Conservation (phyloP, 176 grass and related monocot species). For the Juncus effusus region DNA sequence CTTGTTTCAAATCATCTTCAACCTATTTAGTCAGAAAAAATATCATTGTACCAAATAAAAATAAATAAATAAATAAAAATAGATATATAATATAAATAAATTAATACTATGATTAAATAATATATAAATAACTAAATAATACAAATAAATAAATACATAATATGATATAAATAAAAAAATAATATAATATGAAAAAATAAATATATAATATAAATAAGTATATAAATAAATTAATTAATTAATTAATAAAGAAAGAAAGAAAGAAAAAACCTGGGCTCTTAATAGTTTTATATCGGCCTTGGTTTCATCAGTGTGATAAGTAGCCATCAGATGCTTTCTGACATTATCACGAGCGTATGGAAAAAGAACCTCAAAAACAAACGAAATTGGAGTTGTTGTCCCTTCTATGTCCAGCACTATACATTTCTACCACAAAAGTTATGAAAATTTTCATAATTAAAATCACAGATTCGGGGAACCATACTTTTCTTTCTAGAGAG, state of each 20-base stretch:
- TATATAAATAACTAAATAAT: no score
- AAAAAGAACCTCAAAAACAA: slow-evolving; percentile 80
- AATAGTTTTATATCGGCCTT: slow-evolving; percentile 59
- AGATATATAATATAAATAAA: no score
- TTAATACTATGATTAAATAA: no score
- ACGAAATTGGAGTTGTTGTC: slow-evolving; percentile 83
- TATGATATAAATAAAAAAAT: no score
- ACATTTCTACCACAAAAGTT: slow-evolving; percentile 41
- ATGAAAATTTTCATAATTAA: not conserved
- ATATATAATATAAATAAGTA: no score
- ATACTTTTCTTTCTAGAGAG: no score
- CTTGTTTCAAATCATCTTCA: slow-evolving; percentile 55
- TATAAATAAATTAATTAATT: no score
- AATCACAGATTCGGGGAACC: not conserved
- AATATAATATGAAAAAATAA: no score
- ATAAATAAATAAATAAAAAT: not conserved
- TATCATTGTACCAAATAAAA: not conserved
- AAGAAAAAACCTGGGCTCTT: slow-evolving; percentile 35
- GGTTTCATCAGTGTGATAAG: slow-evolving; percentile 55
- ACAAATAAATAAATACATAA: no score
- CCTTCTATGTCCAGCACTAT: slow-evolving; percentile 91
- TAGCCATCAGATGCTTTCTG: slow-evolving; percentile 53
- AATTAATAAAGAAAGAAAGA: no score
- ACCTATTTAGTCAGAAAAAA: slow-evolving; percentile 32
- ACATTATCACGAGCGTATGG: slow-evolving; percentile 87